Percentiles rank a stretch among this genome's conserved stretches.
Evolutionary conservation across 768 basidiomycete genomes (phyloP).

Genomic region (Amylocystis lapponica): DNA sequence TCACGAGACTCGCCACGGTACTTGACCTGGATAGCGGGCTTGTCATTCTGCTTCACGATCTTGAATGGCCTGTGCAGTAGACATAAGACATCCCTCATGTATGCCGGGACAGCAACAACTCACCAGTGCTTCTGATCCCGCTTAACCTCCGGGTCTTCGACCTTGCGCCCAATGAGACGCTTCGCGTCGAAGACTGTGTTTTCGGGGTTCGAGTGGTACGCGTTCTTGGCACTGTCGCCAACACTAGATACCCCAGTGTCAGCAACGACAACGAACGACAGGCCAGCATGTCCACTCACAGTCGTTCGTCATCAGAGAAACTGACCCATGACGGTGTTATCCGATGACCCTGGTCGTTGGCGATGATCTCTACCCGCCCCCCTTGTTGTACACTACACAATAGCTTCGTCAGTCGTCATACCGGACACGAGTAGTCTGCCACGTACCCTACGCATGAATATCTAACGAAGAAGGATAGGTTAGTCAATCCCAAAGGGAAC

Average conservation of each 20-base stretch:
- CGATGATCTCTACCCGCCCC: slow-evolving; percentile 44
- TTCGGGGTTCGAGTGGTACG: slow-evolving; percentile 81
- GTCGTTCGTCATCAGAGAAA: slow-evolving; percentile 54
- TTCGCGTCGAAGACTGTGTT: slow-evolving; percentile 98
- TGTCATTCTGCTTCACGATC: slow-evolving; percentile 71
- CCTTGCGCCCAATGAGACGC: slow-evolving; percentile 85
- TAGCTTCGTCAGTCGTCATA: slow-evolving; percentile 2
- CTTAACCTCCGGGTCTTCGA: slow-evolving; percentile 74
- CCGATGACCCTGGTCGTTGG: slow-evolving; percentile 53
- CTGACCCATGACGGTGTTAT: slow-evolving; percentile 61
- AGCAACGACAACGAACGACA: too few relatives aligned
- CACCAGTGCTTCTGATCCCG: slow-evolving; percentile 89
- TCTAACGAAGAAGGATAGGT: slow-evolving; percentile 34
- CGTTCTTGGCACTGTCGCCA: slow-evolving; percentile 96
- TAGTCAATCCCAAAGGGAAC: not conserved
- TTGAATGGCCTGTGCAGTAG: too few relatives aligned
- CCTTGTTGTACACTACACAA: slow-evolving; percentile 35
- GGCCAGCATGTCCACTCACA: too few relatives aligned
- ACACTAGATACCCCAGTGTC: too few relatives aligned
- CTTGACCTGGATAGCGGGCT: slow-evolving; percentile 72
- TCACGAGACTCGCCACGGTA: slow-evolving; percentile 76
- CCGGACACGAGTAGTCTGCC: not conserved
- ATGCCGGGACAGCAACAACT: too few relatives aligned
- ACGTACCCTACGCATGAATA: slow-evolving; percentile 95
- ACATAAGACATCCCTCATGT: slow-evolving; percentile 5